phyloP scores from a whole-genome alignment of 805 yeast species.

The Tetrapisispora iriomotensis region DNA sequence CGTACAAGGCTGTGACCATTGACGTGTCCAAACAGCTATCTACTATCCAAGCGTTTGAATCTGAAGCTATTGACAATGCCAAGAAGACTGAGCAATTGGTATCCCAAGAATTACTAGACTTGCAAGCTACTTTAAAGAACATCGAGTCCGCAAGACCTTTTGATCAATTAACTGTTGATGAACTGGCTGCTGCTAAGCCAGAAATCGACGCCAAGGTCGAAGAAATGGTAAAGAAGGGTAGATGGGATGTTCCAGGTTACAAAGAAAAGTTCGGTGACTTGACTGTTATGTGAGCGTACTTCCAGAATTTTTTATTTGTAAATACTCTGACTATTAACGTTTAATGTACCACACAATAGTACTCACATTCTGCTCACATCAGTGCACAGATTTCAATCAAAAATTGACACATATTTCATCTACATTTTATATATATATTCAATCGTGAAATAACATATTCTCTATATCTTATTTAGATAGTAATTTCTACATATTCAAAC shows the following conservation, averaged over 20 bases:
- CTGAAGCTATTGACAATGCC: slow-evolving; percentile 92
- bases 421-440: slow-evolving; percentile 1
- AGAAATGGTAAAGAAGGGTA: slow-evolving; percentile 92
- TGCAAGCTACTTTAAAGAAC: slow-evolving; percentile 81
- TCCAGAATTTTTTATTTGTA: neutral
- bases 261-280: slow-evolving; percentile 96
- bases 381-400: neutral
- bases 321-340: neutral
- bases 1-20: slow-evolving; percentile 75
- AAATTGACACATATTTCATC: neutral
- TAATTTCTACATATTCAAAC: slow-evolving; percentile 1
- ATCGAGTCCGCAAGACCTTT: slow-evolving; percentile 97
- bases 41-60: slow-evolving; percentile 87
- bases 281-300: slow-evolving; percentile 60
- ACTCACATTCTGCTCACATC: too few relatives aligned
- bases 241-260: slow-evolving; percentile 97
- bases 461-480: neutral
- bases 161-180: slow-evolving; percentile 93
- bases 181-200: slow-evolving; percentile 90
- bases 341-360: too few relatives aligned
- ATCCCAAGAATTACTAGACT: slow-evolving; percentile 70
- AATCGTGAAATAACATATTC: neutral
- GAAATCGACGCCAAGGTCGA: slow-evolving; percentile 93
- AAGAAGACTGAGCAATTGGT: slow-evolving; percentile 86
- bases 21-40: slow-evolving; percentile 84